Evolutionary conservation across 225 moss, liverwort and hornwort species (phyloP).

Genomic region (Sphagnum tenellum): DNA sequence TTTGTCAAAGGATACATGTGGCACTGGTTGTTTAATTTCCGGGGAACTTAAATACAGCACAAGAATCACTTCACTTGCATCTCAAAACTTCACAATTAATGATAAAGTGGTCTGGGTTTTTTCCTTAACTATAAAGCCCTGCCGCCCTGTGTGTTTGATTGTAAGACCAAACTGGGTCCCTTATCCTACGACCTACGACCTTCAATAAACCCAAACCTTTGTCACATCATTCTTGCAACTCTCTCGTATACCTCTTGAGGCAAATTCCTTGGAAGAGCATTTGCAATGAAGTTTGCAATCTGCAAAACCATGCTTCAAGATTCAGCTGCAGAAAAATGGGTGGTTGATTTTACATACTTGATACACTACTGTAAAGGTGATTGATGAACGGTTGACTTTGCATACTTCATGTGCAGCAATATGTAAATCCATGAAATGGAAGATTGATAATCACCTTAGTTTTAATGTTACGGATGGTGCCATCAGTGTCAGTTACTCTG

Average conservation of each 20-base stretch:
- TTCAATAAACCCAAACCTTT: not conserved
- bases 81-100: too few relatives aligned
- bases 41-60: too few relatives aligned
- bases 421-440: not conserved
- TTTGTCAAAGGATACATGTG: too few relatives aligned
- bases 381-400: not conserved
- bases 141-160: too few relatives aligned
- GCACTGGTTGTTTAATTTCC: too few relatives aligned
- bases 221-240: constrained; percentile 57
- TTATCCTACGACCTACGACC: not conserved
- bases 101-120: too few relatives aligned
- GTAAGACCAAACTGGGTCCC: constrained; percentile 4
- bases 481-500: constrained; percentile 83
- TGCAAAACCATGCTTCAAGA: constrained; percentile 9
- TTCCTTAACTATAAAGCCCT: too few relatives aligned
- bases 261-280: constrained; percentile 47
- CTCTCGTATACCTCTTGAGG: constrained; percentile 71
- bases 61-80: too few relatives aligned
- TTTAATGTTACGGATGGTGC: constrained; percentile 74
- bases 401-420: not conserved
- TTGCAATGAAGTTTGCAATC: constrained; percentile 89
- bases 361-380: too few relatives aligned
- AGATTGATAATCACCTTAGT: constrained; percentile 43
- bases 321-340: not conserved
- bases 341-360: not conserved